A percentile compares a stretch with the other conserved stretches of the same genome.
phyloP scores from a whole-genome alignment of 805 yeast species.

The Lipomyces yamadae region DNA sequence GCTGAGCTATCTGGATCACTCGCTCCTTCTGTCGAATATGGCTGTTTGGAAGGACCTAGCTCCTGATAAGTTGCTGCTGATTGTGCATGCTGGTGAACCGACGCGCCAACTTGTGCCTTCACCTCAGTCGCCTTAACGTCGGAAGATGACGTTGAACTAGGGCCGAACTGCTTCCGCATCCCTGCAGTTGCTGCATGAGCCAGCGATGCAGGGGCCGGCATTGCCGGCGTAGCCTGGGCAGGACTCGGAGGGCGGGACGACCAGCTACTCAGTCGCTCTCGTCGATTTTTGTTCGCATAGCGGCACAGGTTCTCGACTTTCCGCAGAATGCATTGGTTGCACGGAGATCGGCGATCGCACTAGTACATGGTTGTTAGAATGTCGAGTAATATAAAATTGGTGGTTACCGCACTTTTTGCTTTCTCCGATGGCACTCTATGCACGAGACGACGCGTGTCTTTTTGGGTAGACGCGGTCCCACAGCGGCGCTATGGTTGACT shows the following conservation, averaged over 20 bases:
- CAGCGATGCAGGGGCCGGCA: slow-evolving; percentile 2
- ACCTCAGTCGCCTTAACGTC: neutral
- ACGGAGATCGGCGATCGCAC: slow-evolving; percentile 35
- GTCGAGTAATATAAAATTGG: neutral
- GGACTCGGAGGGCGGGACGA: neutral
- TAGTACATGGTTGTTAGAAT: slow-evolving; percentile 4
- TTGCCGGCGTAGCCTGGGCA: no score
- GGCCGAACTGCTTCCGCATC: neutral
- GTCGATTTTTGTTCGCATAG: slow-evolving; percentile 14
- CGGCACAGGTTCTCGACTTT: slow-evolving; percentile 29
- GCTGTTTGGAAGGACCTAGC: no score
- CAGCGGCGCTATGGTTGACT: neutral
- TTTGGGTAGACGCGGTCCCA: neutral
- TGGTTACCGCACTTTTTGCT: slow-evolving; percentile 30
- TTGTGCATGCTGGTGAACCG: neutral
- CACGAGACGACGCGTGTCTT: slow-evolving; percentile 33
- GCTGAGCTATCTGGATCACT: neutral
- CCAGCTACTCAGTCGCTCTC: neutral
- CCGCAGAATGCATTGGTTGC: slow-evolving; percentile 33
- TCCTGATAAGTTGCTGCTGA: no score
- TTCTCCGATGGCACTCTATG: slow-evolving; percentile 36
- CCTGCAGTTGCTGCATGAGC: neutral
- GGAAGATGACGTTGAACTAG: neutral
- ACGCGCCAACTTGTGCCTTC: neutral
- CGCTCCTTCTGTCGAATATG: neutral